These are phyloP conservation scores for Gentiana macrophylla DNA, from an alignment of 257 asterid genomes.

Conservation along the genomic window DNA sequence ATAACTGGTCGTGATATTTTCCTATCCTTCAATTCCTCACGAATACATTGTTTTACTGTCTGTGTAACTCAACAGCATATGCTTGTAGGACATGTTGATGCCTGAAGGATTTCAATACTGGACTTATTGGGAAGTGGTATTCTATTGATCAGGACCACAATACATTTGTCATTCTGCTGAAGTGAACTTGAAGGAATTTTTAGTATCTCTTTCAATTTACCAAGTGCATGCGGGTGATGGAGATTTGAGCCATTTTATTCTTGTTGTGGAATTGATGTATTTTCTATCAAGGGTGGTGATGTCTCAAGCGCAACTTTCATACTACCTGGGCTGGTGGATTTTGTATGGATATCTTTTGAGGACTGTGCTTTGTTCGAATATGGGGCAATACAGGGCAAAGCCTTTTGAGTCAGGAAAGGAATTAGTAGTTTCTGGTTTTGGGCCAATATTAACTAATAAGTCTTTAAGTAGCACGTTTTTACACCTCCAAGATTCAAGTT, in stretches of 20 bases:
- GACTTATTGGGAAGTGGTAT: background rate
- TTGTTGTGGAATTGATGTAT: slow-evolving; percentile 24
- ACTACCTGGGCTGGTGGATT: slow-evolving; percentile 50
- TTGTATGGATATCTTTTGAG: slow-evolving; percentile 43
- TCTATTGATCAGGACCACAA: background rate
- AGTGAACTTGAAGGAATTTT: slow-evolving; percentile 1
- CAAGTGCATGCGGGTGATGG: background rate
- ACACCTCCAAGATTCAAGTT: slow-evolving; percentile 16
- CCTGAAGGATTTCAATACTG: background rate
- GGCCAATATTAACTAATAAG: slow-evolving; percentile 22
- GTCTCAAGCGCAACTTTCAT: slow-evolving; percentile 36
- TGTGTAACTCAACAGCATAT: background rate
- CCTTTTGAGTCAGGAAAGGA: slow-evolving; percentile 18
- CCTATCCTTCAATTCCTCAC: background rate
- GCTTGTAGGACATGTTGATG: slow-evolving; percentile 6
- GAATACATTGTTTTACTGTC: background rate
- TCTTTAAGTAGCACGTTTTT: slow-evolving; percentile 11
- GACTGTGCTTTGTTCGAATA: slow-evolving; percentile 24
- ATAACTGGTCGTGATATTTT: background rate
- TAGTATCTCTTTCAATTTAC: background rate
- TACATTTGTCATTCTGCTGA: background rate
- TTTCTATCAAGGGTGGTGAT: slow-evolving; percentile 35
- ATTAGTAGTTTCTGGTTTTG: slow-evolving; percentile 16
- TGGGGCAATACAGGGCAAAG: slow-evolving; percentile 21
- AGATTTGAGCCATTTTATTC: slow-evolving; percentile 8